Evolutionary conservation across 176 grass and related monocot genomes (phyloP), one percentile per base, ranked within the genome.

Genomic region (Saccharum spontaneum): DNA sequence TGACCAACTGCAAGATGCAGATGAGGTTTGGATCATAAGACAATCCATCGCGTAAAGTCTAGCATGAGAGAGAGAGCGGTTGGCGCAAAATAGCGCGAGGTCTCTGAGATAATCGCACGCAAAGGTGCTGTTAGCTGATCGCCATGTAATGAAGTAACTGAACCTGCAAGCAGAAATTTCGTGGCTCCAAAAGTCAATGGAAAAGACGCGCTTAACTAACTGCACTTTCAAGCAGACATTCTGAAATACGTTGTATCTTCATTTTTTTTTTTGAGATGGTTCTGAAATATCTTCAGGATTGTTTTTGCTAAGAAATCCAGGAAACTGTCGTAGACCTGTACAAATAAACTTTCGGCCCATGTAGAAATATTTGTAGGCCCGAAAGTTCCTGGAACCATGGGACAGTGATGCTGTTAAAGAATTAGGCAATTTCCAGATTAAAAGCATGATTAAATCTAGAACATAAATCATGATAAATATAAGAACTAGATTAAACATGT

Each of bases 101-200:
- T 76, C 59, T 12, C 59, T 39, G 37, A 75, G 67, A 37, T 23
- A 75, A 55, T 60, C 5, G 0, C 71, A 87, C 86, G 79, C 79
- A 76, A 82, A 76, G 71, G 71, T 13, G 7, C 8, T 4, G 15
- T 15, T 31, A 20, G 1, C 22, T 73, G 1, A 6, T 73, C 18
- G 13, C 2, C 16, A 3, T n/a, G 26, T 64, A 77, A 50, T 45
- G 43, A 45, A 45, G 11, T 79, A 8, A 37, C 18, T 73, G 68
- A 13, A 73, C 40, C 2, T 64, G 68, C 68, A 73, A 38, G 39
- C 41, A 26, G 6, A 45, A 9, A 44, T 79, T 79, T 46, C 7
- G 16, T 69, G 23, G 62, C 22, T 69, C 63, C 9, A 23, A 71
- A 57, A 57, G 38, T 55, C 38, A 9, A 40, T 6, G 44, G 26